Evolutionary conservation across 2,329 filamentous ascomycete genomes (phyloP), one percentile per base, ranked within the genome.

Genomic region (Penicillium sp.): DNA sequence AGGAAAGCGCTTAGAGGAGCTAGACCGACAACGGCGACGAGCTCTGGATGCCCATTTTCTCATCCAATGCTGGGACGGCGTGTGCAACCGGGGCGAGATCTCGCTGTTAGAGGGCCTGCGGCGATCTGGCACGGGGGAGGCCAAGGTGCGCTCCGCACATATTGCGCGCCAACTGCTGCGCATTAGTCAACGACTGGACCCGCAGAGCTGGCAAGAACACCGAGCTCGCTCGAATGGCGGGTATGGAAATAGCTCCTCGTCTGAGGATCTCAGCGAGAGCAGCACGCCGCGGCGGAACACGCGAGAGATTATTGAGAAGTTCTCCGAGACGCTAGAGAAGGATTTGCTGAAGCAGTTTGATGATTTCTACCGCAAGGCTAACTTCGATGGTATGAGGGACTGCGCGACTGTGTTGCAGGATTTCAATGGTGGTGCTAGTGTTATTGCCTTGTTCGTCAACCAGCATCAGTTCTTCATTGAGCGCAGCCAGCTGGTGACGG

Each of bases 391-490:
- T 67, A 99, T 99, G 95, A 88, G 90, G 77, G 94, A 97, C 72
- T 99, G 94, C 72, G 90, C 95, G 53, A 90, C 90, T 68, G 94
- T 97, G 40, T 80, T 99, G 60, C 84, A 94, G 71, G 94, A 97
- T 75, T 99, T 99, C 81, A 96, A 93, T 72, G 92, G 94, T 50
- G 94, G 94, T 50, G 87, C 91, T 55, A 97, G 92, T 71, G 94
- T 97, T 57, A 96, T 97, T 74, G 93, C 90, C 14, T 82, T 93
- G 11, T 99, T 97, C 73, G 93, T 99, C 69, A 99, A 99, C 71
- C 94, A 99, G 73, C 95, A 99, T 76, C 92, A 96, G 69, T 99
- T 99, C 81, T 99, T 99, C 77, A 97, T 99, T 69, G 94, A 97
- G 71, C 84, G 92, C 26, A 94, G 92, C 64, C 93, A 97, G 72